These are phyloP conservation scores for Acacia pycnantha DNA, from an alignment of 331 rosid genomes.

Conservation along the genomic window DNA sequence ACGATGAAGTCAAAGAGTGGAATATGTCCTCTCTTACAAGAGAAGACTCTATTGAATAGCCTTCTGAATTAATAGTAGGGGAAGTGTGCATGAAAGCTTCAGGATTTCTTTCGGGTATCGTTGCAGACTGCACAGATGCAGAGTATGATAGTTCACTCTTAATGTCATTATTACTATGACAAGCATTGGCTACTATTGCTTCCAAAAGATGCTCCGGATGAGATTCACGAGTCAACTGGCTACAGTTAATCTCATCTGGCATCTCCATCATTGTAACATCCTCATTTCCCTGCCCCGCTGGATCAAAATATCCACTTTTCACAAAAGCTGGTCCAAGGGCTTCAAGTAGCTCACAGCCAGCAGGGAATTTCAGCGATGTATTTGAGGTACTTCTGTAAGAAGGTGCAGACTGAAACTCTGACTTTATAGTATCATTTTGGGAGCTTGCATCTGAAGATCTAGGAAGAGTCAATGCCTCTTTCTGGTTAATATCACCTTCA, in stretches of 20 bases:
- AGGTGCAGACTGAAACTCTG: slow-evolving; percentile 33
- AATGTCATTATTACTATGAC: slow-evolving; percentile 46
- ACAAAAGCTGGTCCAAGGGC: slow-evolving; percentile 70
- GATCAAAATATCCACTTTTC: slow-evolving; percentile 41
- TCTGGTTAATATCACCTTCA: slow-evolving; percentile 33
- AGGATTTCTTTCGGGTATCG: slow-evolving; percentile 45
- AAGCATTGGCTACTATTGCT: slow-evolving; percentile 65
- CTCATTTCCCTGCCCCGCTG: slow-evolving; percentile 36
- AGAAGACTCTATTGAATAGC: slow-evolving; percentile 49
- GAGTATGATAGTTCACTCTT: slow-evolving; percentile 49
- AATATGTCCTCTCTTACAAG: slow-evolving; percentile 47
- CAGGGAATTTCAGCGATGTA: slow-evolving; percentile 54
- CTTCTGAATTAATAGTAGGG: slow-evolving; percentile 45
- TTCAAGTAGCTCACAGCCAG: slow-evolving; percentile 79
- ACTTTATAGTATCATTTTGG: slow-evolving; percentile 33
- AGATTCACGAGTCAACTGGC: slow-evolving; percentile 55
- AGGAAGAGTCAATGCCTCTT: slow-evolving; percentile 30
- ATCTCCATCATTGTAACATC: slow-evolving; percentile 36
- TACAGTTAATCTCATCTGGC: slow-evolving; percentile 45
- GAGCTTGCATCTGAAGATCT: slow-evolving; percentile 36
- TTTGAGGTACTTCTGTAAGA: slow-evolving; percentile 37
- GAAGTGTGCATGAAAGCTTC: slow-evolving; percentile 51
- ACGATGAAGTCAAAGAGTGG: slow-evolving; percentile 58
- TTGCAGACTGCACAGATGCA: slow-evolving; percentile 53
- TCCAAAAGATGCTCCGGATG: slow-evolving; percentile 62